Conservation (phyloP, 73 alveolate species). For the Symbiodinium natans region DNA sequence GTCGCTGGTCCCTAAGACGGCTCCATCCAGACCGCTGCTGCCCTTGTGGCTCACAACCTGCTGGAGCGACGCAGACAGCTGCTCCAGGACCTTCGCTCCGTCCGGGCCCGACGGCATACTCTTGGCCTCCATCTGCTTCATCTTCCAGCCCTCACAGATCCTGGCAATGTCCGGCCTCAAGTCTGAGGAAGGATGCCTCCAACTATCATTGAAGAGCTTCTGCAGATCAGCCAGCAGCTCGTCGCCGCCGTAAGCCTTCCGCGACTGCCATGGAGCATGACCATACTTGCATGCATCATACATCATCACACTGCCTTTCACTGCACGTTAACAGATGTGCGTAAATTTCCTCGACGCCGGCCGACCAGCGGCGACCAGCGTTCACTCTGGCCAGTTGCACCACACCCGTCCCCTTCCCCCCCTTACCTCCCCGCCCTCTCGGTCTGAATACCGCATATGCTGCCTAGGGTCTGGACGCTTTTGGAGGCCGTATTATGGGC, state of each 20-base stretch:
- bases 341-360: too few species aligned
- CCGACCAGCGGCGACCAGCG: too few species aligned
- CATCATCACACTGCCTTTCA: too few species aligned
- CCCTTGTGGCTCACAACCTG: background rate
- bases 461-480: too few species aligned
- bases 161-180: background rate
- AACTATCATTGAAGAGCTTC: conserved; percentile 6
- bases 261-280: too few species aligned
- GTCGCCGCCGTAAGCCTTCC: background rate
- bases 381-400: too few species aligned
- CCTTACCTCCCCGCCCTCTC: too few species aligned
- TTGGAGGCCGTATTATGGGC: too few species aligned
- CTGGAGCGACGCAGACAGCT: background rate
- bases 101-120: background rate
- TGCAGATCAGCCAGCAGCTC: background rate
- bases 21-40: background rate
- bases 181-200: background rate
- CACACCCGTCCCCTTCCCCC: too few species aligned
- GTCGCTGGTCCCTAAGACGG: background rate
- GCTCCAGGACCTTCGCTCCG: background rate
- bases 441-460: too few species aligned
- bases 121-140: background rate
- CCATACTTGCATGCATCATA: too few species aligned
- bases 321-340: too few species aligned
- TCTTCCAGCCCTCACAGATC: conserved; percentile 1